These are phyloP conservation scores for Chlamydomonas sp. DNA, from an alignment of 139 green algal species.

Conservation along the genomic window DNA sequence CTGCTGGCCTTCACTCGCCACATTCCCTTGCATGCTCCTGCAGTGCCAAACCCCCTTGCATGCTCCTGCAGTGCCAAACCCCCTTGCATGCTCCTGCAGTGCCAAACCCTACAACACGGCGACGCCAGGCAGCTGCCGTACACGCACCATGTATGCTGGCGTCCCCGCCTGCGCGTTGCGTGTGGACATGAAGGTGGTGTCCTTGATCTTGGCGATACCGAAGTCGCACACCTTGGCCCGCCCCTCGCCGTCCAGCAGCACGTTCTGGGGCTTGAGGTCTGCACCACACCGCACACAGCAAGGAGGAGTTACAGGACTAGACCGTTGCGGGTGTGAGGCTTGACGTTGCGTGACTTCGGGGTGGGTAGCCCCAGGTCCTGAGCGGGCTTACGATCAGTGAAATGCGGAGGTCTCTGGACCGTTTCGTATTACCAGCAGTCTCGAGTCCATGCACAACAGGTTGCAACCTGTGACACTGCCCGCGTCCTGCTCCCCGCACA, in stretches of 20 bases:
- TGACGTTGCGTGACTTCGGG: conserved; percentile 34
- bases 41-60: neutral
- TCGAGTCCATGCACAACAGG: too few species aligned
- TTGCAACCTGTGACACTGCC: too few species aligned
- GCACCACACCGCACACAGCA: neutral
- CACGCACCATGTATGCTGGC: conserved; percentile 73
- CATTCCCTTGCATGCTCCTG: neutral
- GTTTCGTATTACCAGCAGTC: too few species aligned
- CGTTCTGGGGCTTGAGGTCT: conserved; percentile 70
- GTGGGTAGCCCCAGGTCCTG: too few species aligned
- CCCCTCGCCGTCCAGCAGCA: conserved; percentile 69
- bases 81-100: neutral
- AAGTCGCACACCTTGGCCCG: conserved; percentile 66
- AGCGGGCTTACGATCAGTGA: too few species aligned
- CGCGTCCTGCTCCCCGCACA: neutral
- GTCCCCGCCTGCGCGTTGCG: conserved; percentile 75
- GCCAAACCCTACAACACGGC: neutral
- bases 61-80: too few species aligned
- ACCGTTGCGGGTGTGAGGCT: neutral
- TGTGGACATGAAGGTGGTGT: conserved; percentile 69
- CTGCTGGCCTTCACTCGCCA: too few species aligned
- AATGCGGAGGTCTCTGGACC: too few species aligned
- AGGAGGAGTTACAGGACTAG: too few species aligned
- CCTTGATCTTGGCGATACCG: conserved; percentile 52
- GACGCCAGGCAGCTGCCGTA: too few species aligned